Conservation (phyloP, 805 yeast genomes). For the Barnettozyma wickerhamii region DNA sequence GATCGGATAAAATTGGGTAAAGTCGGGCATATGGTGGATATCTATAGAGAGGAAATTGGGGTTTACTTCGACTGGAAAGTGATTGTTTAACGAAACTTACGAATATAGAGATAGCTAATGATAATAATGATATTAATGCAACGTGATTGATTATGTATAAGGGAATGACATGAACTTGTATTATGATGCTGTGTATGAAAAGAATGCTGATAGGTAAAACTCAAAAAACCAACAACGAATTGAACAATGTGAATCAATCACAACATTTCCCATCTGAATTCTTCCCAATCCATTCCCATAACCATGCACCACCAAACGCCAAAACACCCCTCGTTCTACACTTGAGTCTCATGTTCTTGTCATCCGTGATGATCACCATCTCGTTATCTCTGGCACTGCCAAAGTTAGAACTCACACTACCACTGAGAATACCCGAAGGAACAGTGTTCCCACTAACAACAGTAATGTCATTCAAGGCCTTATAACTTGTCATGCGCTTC, state of each 20-base stretch:
- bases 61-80: neutral
- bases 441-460: neutral
- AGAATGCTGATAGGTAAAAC: no score
- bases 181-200: no score
- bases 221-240: no score
- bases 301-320: slow-evolving; percentile 57
- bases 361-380: slow-evolving; percentile 66
- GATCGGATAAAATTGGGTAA: slow-evolving; percentile 9
- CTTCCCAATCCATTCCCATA: slow-evolving; percentile 46
- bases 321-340: slow-evolving; percentile 54
- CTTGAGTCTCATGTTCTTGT: slow-evolving; percentile 64
- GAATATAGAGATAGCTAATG: neutral
- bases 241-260: slow-evolving; percentile 40
- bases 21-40: neutral
- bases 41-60: neutral
- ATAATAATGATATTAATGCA: no score
- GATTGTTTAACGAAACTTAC: neutral
- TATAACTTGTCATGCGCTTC: slow-evolving; percentile 14
- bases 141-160: no score
- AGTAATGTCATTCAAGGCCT: slow-evolving; percentile 4
- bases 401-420: slow-evolving; percentile 4
- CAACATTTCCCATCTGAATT: slow-evolving; percentile 45
- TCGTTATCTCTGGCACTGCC: slow-evolving; percentile 2
- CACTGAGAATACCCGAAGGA: slow-evolving; percentile 3
- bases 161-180: no score